These are phyloP conservation scores for Fusarium kyushuense DNA, from an alignment of 2,329 filamentous ascomycete species.

Conservation along the genomic window DNA sequence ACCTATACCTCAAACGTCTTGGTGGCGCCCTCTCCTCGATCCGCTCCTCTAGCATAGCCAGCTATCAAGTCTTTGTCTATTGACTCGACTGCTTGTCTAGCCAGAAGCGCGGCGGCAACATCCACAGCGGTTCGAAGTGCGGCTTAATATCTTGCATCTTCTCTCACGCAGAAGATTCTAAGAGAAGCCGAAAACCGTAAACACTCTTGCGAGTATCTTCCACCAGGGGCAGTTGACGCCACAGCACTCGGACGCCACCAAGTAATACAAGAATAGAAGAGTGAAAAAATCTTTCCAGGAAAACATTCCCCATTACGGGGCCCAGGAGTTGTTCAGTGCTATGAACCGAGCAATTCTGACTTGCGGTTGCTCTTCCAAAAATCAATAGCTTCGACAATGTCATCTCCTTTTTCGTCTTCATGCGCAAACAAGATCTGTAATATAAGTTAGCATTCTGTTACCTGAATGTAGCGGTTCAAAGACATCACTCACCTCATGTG, in stretches of 20 bases:
- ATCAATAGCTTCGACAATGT: conserved; percentile 93
- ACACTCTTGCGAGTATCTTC: conserved; percentile 39
- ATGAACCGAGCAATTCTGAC: conserved; percentile 56
- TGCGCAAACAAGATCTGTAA: conserved; percentile 94
- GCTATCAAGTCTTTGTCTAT: conserved; percentile 1
- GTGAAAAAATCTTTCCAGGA: conserved; percentile 45
- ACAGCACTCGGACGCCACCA: conserved; percentile 33
- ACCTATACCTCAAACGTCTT: conserved; percentile 11
- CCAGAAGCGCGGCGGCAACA: conserved; percentile 8
- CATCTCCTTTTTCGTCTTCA: conserved; percentile 93
- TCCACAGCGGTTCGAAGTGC: conserved; percentile 18
- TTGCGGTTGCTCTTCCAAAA: conserved; percentile 84
- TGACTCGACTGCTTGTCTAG: conserved; percentile 16
- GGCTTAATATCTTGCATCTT: conserved; percentile 8
- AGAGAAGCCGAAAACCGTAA: conserved; percentile 38
- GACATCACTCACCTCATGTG: conserved; percentile 79
- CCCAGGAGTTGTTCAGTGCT: conserved; percentile 21
- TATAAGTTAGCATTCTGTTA: conserved; percentile 24
- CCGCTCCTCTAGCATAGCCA: conserved; percentile 13
- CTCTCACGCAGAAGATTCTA: conserved; percentile 9
- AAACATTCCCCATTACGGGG: conserved; percentile 38
- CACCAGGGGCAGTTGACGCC: conserved; percentile 28
- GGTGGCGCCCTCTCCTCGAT: conserved; percentile 6
- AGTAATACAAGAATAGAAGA: conserved; percentile 47
- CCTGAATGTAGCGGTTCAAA: too few species aligned